Evolutionary conservation across 257 asterid genomes (phyloP), one percentile per base, ranked within the genome.

Genomic region (Salvia miltiorrhiza): DNA sequence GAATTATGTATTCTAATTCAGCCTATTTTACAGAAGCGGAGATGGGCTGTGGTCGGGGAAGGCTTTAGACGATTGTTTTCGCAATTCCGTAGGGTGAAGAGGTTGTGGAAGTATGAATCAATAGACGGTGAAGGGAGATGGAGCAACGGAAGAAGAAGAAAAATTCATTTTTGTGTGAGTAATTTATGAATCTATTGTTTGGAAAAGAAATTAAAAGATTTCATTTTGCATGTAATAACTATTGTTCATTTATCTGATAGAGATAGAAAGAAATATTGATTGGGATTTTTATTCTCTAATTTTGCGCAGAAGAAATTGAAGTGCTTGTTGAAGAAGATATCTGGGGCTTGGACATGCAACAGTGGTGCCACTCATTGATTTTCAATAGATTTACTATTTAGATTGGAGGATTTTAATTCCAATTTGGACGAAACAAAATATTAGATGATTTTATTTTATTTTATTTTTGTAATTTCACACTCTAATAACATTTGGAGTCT

Each of bases 291-390:
- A n/a, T n/a, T n/a, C n/a, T 59, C 11, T 32, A 7, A n/a, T 10
- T 19, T 11, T 37, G 12, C 56, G 87, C 86, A 85, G 93, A 82
- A 47, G 65, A 86, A 70, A 65, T 37, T 85, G 73, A 83, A 63
- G 76, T 23, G 79, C 43, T 77, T 77, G 57, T 33, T 81, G 49
- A 81, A 80, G 76, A 72, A 77, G 62, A 73, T 88, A 13, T 75
- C 71, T 48, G 60, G 78, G 45, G 53, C 65, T 35, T 86, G 82
- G 81, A 49, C 58, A 37, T 82, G 87, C 77, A 71, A 61, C 14
- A 64, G 72, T 39, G 76, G 74, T 19, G 30, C 4, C 63, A 64
- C 30, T 72, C 44, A 23, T 39, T 35, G 50, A n/a, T 26, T 26
- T 26, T 26, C 30, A 26, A 26, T 1, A 26, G 30, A 26, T 26